Base-by-base conservation (phyloP, 345 rosid genomes). In the Sisymbrium irio region DNA sequence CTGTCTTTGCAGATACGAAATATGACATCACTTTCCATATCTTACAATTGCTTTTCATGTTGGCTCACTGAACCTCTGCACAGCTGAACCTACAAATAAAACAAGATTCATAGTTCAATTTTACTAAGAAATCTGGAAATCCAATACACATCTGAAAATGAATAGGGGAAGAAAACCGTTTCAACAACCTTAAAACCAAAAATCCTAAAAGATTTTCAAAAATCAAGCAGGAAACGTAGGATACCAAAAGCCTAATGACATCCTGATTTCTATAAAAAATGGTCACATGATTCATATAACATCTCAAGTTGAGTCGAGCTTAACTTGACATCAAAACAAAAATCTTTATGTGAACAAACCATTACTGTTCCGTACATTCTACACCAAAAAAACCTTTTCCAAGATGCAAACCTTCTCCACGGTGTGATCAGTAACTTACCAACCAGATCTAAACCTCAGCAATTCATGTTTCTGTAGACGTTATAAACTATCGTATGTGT, bases 21-120 rank as follows among this genome's bases (percentile, higher is more conserved):
- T 92, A 87, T 67, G 85, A 80, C 97, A 94, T 89, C 62, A 91
- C 95, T 77, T 73, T 91, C 97, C 97, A 94, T 89, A 66, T 73
- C 88, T 70, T 84, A 88, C 78, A 92, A 83, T 65, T 92, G 97
- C 80, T 82, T 83, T 80, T 88, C 99, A 73, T 92, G 97, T 62
- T 84, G 96, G 50, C 83, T 85, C 68, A 85, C 90, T 62, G 99
- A 92, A 73, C 84, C 75, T 37, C n/a, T n/a, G n/a, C n/a, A n/a
- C n/a, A n/a, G n/a, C n/a, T n/a, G n/a, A n/a, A n/a, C n/a, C n/a
- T n/a, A n/a, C n/a, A n/a, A 66, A 55, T 60, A 51, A 67, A 69
- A 62, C 14, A n/a, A 60, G 63, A 33, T 42, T 62, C 49, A 9
- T 53, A 54, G 44, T 44, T 20, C 44, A 32, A 54, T 61, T 17